Base-by-base conservation (phyloP, 1,284 basidiomycete genomes). In the Ustilago trichophora region DNA sequence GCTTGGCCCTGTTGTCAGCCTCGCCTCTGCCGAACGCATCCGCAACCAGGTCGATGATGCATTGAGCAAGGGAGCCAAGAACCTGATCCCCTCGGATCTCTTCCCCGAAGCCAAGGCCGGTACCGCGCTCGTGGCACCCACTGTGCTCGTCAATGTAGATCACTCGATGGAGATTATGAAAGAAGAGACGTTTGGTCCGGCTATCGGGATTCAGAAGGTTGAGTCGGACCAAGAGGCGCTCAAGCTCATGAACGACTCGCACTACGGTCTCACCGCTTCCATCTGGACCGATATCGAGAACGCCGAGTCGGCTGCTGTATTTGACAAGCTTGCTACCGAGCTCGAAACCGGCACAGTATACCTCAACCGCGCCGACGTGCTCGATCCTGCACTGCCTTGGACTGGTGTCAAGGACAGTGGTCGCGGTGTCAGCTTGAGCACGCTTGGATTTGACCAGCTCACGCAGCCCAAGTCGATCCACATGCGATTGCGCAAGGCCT, bases 101-200 rank as follows among this genome's bases (percentile, higher is more conserved):
- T 85, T 96, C n/a, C 85, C 88, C 1, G 89, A 89, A 66, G 65
- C 57, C 21, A 59, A 70, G 35, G 83, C 84, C 29, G 91, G 89
- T 4, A 91, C 90, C 0, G 86, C 92, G 0, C 92, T 90, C 68
- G 91, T 97, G 40, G 91, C 89, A 0, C 94, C 94, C 0, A 90
- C 92, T 76, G 91, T 97, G 2, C 84, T 98, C 18, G 85, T 92
- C 44, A 85, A 95, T 68, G 94, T 97, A 11, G 83, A 93, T 77
- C 93, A 97, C 82, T 89, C 85, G 12, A 97, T 97, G 93, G 90
- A 91, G 18, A 84, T 96, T 29, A 96, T 97, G 93, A 91, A 83
- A 84, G 89, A 89, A 73, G 74, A 86, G 54, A 81, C 81, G 3
- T 82, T 82, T 68, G 94, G 94, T 0, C 94, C 94, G 1, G 87